A percentile compares a stretch with the other conserved stretches of the same genome.
These are phyloP conservation scores for Acacia acuminata DNA, from an alignment of 306 rosid species.

Conservation along the genomic window DNA sequence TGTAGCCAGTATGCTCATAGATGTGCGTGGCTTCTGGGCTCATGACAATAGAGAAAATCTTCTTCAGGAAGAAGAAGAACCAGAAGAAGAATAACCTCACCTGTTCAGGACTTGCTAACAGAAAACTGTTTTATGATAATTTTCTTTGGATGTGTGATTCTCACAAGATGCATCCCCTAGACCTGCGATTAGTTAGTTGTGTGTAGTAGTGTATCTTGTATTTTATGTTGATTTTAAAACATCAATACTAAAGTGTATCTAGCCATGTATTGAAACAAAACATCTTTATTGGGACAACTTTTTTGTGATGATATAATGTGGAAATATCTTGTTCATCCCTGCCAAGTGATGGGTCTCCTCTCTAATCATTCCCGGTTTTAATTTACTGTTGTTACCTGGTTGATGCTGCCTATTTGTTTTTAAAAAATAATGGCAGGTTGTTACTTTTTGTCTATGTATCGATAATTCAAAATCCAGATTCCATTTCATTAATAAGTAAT, in stretches of 20 bases:
- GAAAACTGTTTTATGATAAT: conserved; percentile 22
- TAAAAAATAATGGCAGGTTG: too few species aligned
- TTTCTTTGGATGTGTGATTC: conserved; percentile 21
- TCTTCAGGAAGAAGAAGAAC: conserved; percentile 99
- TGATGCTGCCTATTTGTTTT: background rate
- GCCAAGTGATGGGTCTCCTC: background rate
- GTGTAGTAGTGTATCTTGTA: conserved; percentile 24
- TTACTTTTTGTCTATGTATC: too few species aligned
- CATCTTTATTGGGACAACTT: conserved; percentile 13
- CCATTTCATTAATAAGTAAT: too few species aligned
- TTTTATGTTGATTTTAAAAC: conserved; percentile 25
- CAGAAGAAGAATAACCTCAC: conserved; percentile 79
- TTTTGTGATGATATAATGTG: conserved; percentile 20
- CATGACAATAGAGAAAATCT: conserved; percentile 99
- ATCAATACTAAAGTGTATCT: conserved; percentile 24
- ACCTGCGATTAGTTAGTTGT: conserved; percentile 41
- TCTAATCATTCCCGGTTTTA: background rate
- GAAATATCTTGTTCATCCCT: conserved; percentile 16
- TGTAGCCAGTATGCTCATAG: conserved; percentile 96
- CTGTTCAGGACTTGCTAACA: conserved; percentile 35
- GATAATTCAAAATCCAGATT: too few species aligned
- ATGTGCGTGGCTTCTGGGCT: conserved; percentile 99
- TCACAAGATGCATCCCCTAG: conserved; percentile 37
- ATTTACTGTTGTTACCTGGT: background rate
- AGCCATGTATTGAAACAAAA: conserved; percentile 14